Percentiles rank a stretch among this genome's conserved stretches.
Conservation (phyloP, 2,329 filamentous ascomycete species). For the Rutstroemia sydowiana region DNA sequence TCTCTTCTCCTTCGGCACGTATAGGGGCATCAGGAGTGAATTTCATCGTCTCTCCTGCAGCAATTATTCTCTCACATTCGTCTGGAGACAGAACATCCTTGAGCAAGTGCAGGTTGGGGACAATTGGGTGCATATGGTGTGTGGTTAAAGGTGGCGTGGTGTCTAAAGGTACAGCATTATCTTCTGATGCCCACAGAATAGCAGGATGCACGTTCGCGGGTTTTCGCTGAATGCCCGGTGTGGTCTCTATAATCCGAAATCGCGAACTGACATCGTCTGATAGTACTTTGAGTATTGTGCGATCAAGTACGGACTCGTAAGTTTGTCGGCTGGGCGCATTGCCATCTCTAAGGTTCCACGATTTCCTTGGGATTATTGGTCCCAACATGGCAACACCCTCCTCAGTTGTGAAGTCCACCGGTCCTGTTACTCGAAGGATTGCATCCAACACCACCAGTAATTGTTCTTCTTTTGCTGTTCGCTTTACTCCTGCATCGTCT, state of each 20-base stretch:
- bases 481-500: slow-evolving; percentile 32
- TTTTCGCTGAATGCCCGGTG: slow-evolving; percentile 51
- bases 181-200: slow-evolving; percentile 53
- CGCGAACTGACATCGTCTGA: slow-evolving; percentile 33
- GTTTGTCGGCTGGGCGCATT: slow-evolving; percentile 36
- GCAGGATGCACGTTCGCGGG: slow-evolving; percentile 62
- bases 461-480: slow-evolving; percentile 43
- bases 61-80: slow-evolving; percentile 61
- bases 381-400: slow-evolving; percentile 18
- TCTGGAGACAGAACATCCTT: slow-evolving; percentile 50
- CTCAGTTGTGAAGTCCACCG: slow-evolving; percentile 42
- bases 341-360: slow-evolving; percentile 50
- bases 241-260: slow-evolving; percentile 56
- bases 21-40: slow-evolving; percentile 63
- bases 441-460: slow-evolving; percentile 56
- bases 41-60: slow-evolving; percentile 55
- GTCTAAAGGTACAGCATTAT: slow-evolving; percentile 48
- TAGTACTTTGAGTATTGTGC: slow-evolving; percentile 41
- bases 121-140: slow-evolving; percentile 49
- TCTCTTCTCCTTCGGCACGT: slow-evolving; percentile 52
- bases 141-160: slow-evolving; percentile 41
- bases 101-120: slow-evolving; percentile 54
- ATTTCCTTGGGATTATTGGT: slow-evolving; percentile 41
- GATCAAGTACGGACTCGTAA: slow-evolving; percentile 52
- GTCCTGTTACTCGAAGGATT: slow-evolving; percentile 55